Conservation (phyloP, 805 yeast species). For the Candida krabiensis region DNA sequence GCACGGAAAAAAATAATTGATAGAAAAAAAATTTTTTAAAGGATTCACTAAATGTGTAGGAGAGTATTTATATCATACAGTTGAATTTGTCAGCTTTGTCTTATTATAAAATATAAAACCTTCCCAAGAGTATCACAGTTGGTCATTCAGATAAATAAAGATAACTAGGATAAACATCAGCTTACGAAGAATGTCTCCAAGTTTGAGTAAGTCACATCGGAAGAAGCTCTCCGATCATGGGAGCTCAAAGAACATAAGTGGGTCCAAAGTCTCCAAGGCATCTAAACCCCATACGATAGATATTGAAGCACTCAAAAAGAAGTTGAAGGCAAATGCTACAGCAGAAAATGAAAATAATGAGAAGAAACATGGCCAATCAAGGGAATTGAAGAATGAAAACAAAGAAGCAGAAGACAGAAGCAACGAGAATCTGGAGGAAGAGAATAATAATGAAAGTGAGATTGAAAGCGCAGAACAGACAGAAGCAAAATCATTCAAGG, state of each 20-base stretch:
- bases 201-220: slow-evolving; percentile 4
- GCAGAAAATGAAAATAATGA: slow-evolving; percentile 4
- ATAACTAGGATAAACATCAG: too few species aligned
- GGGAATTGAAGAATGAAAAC: slow-evolving; percentile 10
- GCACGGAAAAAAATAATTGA: too few species aligned
- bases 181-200: slow-evolving; percentile 24
- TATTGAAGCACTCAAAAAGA: slow-evolving; percentile 30
- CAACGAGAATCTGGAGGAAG: too few species aligned
- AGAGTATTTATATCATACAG: too few species aligned
- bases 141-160: too few species aligned
- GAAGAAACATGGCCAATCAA: slow-evolving; percentile 20
- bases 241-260: slow-evolving; percentile 1
- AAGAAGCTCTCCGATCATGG: neutral
- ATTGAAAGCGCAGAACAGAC: slow-evolving; percentile 12
- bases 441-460: slow-evolving; percentile 13
- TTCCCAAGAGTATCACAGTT: too few species aligned
- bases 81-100: too few species aligned
- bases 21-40: too few species aligned
- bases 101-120: too few species aligned
- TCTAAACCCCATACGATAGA: slow-evolving; percentile 24
- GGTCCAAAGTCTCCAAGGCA: slow-evolving; percentile 9
- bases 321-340: slow-evolving; percentile 16
- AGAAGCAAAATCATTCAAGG: slow-evolving; percentile 40
- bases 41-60: too few species aligned
- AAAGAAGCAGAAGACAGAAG: too few species aligned